Conservation (phyloP, 352 stramenopile species). For the Phytopythium mirpurense region DNA sequence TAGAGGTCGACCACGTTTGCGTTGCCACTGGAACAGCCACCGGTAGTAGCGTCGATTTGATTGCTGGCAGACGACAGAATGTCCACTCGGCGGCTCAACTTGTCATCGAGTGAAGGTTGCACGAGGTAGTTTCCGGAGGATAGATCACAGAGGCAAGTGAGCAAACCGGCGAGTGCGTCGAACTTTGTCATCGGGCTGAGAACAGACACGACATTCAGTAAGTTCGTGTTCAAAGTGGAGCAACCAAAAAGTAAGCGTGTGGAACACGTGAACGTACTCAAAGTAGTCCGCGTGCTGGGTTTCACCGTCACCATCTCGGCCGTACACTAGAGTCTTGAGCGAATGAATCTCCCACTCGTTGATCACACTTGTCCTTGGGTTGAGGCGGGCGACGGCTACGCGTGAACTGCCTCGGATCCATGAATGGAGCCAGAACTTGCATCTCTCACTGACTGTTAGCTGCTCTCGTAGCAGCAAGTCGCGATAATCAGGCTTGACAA, state of each 20-base stretch:
- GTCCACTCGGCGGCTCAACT: constrained; percentile 1
- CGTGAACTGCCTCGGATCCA: constrained; percentile 65
- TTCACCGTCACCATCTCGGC: background rate
- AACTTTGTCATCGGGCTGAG: constrained; percentile 33
- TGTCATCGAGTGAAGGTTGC: constrained; percentile 6
- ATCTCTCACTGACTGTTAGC: constrained; percentile 52
- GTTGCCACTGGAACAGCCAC: background rate
- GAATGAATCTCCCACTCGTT: constrained; percentile 43
- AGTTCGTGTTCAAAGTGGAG: background rate
- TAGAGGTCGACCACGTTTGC: constrained; percentile 33
- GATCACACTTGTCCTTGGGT: constrained; percentile 25
- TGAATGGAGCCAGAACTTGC: constrained; percentile 67
- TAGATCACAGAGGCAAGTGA: constrained; percentile 23
- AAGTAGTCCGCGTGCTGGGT: constrained; percentile 28
- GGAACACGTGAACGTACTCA: constrained; percentile 38
- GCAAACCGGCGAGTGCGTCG: constrained; percentile 22
- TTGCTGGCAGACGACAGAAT: constrained; percentile 5
- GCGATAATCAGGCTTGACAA: constrained; percentile 68
- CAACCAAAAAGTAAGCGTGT: no score
- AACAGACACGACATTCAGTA: constrained; percentile 1
- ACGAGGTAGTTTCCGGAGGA: constrained; percentile 35
- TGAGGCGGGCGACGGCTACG: constrained; percentile 43
- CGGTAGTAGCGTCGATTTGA: background rate
- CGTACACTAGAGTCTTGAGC: constrained; percentile 39
- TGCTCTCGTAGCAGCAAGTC: constrained; percentile 45